phyloP scores from a whole-genome alignment of 495 filamentous ascomycete species.

The Hypoxylon subgilvum region DNA sequence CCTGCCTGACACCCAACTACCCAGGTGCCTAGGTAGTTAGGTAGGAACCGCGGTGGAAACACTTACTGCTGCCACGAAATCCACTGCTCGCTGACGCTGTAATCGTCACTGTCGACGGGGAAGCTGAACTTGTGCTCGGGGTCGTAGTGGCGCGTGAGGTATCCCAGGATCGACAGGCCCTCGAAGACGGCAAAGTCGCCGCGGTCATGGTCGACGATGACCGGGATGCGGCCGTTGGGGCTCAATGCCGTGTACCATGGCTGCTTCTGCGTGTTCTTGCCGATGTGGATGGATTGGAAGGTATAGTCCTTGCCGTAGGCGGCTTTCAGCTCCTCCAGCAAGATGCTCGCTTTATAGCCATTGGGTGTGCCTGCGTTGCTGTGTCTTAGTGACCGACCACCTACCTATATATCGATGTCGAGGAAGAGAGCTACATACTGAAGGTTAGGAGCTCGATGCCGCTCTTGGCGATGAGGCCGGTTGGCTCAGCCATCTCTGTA shows the following conservation, averaged over 20 bases:
- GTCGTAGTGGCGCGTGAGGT: constrained; percentile 79
- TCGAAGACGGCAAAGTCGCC: constrained; percentile 73
- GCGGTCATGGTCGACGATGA: constrained; percentile 72
- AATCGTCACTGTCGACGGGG: constrained; percentile 69
- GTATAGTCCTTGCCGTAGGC: constrained; percentile 64
- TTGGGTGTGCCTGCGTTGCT: constrained; percentile 47
- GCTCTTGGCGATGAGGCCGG: constrained; percentile 59
- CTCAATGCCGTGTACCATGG: constrained; percentile 68
- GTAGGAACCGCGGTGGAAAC: too few species aligned
- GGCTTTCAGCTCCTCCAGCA: constrained; percentile 75
- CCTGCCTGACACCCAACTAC: too few species aligned
- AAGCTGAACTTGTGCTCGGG: constrained; percentile 77
- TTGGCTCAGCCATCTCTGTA: constrained; percentile 46
- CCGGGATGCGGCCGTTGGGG: constrained; percentile 88
- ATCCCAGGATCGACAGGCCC: constrained; percentile 75
- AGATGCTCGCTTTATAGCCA: constrained; percentile 71
- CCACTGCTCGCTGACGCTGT: constrained; percentile 74
- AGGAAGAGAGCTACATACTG: constrained; percentile 28
- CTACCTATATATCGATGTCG: neutral
- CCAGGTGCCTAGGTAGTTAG: too few species aligned
- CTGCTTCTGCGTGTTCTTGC: constrained; percentile 78
- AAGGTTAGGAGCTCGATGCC: constrained; percentile 64
- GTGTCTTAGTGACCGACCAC: constrained; percentile 7
- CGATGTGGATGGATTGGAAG: constrained; percentile 69
- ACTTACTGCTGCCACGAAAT: constrained; percentile 52